phyloP scores from a whole-genome alignment of 306 rosid species.

The Rubus idaeus region DNA sequence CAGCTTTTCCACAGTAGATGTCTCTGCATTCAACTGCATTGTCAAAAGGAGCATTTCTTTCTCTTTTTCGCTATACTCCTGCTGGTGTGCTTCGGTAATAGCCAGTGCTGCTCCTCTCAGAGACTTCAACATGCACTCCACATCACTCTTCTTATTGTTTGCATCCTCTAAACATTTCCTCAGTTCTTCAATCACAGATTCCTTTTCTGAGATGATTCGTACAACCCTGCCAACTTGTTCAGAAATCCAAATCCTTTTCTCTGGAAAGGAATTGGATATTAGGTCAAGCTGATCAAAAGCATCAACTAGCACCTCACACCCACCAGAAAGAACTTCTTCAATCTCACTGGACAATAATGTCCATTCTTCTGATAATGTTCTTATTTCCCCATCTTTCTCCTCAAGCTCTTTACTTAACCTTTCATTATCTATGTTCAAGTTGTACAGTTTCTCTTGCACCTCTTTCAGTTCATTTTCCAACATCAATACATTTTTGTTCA shows the following conservation, averaged over 20 bases:
- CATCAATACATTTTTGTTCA: slow-evolving; percentile 46
- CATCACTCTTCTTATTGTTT: slow-evolving; percentile 71
- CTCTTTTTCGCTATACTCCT: slow-evolving; percentile 60
- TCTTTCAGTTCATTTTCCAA: slow-evolving; percentile 68
- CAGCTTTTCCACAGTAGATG: slow-evolving; percentile 42
- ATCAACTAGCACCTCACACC: slow-evolving; percentile 61
- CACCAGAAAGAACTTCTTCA: slow-evolving; percentile 73
- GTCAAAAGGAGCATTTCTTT: slow-evolving; percentile 54
- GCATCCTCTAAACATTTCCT: slow-evolving; percentile 82
- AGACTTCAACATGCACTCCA: slow-evolving; percentile 88
- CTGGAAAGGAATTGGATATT: slow-evolving; percentile 72
- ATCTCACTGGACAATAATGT: slow-evolving; percentile 66
- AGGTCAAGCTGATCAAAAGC: slow-evolving; percentile 63
- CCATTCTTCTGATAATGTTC: slow-evolving; percentile 68
- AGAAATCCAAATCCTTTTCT: slow-evolving; percentile 89
- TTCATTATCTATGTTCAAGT: slow-evolving; percentile 45
- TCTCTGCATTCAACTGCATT: slow-evolving; percentile 46
- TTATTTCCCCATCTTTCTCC: slow-evolving; percentile 52
- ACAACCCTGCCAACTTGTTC: slow-evolving; percentile 72
- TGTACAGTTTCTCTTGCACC: slow-evolving; percentile 45
- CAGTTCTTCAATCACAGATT: slow-evolving; percentile 70
- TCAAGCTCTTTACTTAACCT: slow-evolving; percentile 52
- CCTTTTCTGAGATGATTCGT: slow-evolving; percentile 71
- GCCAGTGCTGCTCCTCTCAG: slow-evolving; percentile 78
- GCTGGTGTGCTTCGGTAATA: slow-evolving; percentile 86